A percentile compares a stretch with the other conserved stretches of the same genome.
Evolutionary conservation across 129 eudicot species (phyloP).

Genomic region (Rutidosis leptorrhynchoides): DNA sequence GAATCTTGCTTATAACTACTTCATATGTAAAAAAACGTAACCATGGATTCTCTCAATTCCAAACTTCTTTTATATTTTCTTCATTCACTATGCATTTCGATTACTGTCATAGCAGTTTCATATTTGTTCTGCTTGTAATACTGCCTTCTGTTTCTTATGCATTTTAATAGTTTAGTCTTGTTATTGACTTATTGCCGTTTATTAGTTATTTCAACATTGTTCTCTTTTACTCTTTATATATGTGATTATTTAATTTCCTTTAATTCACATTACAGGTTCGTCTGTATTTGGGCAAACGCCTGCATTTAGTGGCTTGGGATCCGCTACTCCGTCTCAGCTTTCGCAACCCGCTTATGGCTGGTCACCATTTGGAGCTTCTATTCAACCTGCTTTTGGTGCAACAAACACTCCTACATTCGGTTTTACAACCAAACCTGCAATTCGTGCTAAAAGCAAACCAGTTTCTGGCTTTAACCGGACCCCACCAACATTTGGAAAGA

Average conservation of each 20-base stretch:
- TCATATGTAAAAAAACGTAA: too few relatives aligned
- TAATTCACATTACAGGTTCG: slow-evolving; percentile 56
- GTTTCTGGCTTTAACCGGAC: slow-evolving; percentile 42
- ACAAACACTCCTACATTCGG: slow-evolving; percentile 59
- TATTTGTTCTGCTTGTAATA: too few relatives aligned
- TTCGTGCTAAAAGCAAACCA: slow-evolving; percentile 43
- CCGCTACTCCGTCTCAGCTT: slow-evolving; percentile 68
- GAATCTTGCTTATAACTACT: too few relatives aligned
- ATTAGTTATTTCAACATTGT: too few relatives aligned
- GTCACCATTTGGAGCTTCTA: slow-evolving; percentile 68
- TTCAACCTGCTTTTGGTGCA: slow-evolving; percentile 43
- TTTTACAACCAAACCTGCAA: slow-evolving; percentile 19
- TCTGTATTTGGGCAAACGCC: slow-evolving; percentile 90
- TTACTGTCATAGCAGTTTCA: too few relatives aligned
- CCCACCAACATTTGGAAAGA: slow-evolving; percentile 43
- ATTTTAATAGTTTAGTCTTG: not conserved
- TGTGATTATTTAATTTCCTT: not conserved
- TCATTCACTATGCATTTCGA: too few relatives aligned
- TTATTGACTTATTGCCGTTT: not conserved
- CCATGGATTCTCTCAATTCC: not conserved
- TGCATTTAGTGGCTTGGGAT: slow-evolving; percentile 81
- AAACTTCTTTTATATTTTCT: not conserved
- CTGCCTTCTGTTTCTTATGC: not conserved
- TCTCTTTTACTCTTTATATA: too few relatives aligned
- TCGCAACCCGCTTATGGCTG: slow-evolving; percentile 77